phyloP scores from a whole-genome alignment of 2,329 filamentous ascomycete genomes.

The Alternaria conjuncta region DNA sequence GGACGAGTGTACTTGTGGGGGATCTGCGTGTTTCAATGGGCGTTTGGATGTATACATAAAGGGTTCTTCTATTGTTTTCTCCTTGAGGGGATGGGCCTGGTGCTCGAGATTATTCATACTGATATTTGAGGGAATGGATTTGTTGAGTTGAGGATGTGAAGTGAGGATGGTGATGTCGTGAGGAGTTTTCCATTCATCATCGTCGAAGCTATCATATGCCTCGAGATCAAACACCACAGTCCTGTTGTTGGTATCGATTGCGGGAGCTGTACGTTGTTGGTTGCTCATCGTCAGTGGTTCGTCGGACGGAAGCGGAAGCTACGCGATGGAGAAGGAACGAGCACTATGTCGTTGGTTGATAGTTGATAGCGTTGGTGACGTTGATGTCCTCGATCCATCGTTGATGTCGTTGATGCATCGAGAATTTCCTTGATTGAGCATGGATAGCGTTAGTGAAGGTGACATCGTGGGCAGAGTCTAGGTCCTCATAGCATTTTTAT shows the following conservation, averaged over 20 bases:
- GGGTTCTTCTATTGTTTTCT: background rate
- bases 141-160: background rate
- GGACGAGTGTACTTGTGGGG: background rate
- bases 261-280: too few species aligned
- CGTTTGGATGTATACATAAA: conserved; percentile 11
- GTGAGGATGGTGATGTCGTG: background rate
- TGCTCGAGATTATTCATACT: background rate
- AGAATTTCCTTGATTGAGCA: background rate
- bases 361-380: too few species aligned
- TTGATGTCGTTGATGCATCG: background rate
- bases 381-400: too few species aligned
- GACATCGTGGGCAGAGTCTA: background rate
- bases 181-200: rapidly evolving
- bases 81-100: background rate
- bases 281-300: too few species aligned
- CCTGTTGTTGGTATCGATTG: too few species aligned
- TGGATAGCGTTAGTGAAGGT: background rate
- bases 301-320: too few species aligned
- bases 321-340: too few species aligned
- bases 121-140: background rate
- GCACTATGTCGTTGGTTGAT: too few species aligned
- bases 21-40: background rate
- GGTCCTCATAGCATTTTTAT: background rate
- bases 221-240: too few species aligned
- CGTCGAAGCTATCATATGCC: too few species aligned